These are phyloP conservation scores for Rhizopogon sp. DNA, from an alignment of 768 basidiomycete genomes.

Conservation along the genomic window DNA sequence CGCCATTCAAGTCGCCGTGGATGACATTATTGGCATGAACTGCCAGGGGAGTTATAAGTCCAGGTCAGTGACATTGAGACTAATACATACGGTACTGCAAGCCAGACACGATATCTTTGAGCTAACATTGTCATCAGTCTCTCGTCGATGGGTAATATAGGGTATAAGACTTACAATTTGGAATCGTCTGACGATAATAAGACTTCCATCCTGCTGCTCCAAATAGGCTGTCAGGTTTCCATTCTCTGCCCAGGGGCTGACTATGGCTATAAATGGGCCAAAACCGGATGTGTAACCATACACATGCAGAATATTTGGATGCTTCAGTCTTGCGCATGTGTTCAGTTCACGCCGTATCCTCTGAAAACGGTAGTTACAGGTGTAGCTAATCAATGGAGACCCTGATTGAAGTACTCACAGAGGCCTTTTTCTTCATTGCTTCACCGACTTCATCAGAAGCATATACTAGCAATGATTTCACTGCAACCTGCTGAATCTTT, in stretches of 20 bases:
- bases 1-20: neutral
- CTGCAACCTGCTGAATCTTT: neutral
- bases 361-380: neutral
- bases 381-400: neutral
- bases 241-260: constrained; percentile 17
- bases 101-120: no score
- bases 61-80: neutral
- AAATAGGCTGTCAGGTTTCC: constrained; percentile 11
- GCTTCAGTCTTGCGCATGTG: constrained; percentile 14
- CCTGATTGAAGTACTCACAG: neutral
- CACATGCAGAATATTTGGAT: constrained; percentile 16
- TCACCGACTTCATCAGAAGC: neutral
- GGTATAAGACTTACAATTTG: constrained; percentile 6
- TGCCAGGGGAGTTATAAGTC: neutral
- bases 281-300: constrained; percentile 13
- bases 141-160: no score
- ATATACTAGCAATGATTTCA: neutral
- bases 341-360: constrained; percentile 15
- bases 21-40: neutral
- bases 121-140: no score
- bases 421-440: neutral
- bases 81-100: no score
- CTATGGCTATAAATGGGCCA: constrained; percentile 14
- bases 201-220: neutral
- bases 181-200: constrained; percentile 8